Percentiles rank a stretch among this genome's conserved stretches.
These are phyloP conservation scores for Sporothrix mexicana DNA, from an alignment of 2,329 filamentous ascomycete species.

Conservation along the genomic window DNA sequence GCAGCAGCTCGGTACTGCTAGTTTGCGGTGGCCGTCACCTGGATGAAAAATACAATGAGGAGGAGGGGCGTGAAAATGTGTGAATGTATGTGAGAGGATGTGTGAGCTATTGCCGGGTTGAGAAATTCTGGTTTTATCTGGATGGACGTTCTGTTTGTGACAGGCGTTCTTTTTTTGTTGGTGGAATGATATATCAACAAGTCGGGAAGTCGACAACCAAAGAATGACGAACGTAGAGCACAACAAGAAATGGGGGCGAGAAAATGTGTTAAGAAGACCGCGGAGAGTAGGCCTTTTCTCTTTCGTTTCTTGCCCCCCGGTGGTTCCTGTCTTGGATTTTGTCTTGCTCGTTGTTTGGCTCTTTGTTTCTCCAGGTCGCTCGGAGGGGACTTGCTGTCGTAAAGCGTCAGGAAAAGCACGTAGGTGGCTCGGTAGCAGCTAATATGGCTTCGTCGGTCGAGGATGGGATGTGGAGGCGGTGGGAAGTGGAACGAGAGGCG, in stretches of 20 bases:
- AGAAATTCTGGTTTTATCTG: background rate
- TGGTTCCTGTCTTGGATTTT: background rate
- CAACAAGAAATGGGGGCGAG: background rate
- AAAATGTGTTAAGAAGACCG: background rate
- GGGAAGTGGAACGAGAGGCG: background rate
- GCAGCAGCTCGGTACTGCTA: conserved; percentile 27
- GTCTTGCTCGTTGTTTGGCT: background rate
- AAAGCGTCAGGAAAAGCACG: conserved; percentile 11
- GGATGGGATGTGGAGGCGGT: background rate
- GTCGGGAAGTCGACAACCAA: conserved; percentile 10
- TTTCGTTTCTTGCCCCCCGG: background rate
- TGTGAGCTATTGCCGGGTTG: conserved; percentile 16
- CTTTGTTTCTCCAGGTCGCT: background rate
- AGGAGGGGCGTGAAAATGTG: conserved; percentile 3
- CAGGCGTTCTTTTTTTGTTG: background rate
- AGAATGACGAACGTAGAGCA: background rate
- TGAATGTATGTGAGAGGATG: background rate
- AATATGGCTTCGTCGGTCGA: conserved; percentile 19
- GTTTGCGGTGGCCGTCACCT: background rate
- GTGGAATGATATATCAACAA: conserved; percentile 21
- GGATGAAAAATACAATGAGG: background rate
- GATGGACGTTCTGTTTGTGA: background rate
- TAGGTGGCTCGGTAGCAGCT: background rate
- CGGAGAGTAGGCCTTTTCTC: background rate
- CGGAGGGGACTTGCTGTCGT: background rate